Evolutionary conservation across 371 early-diverging fungal genomes (phyloP).

Genomic region (Apophysomyces elegans): DNA sequence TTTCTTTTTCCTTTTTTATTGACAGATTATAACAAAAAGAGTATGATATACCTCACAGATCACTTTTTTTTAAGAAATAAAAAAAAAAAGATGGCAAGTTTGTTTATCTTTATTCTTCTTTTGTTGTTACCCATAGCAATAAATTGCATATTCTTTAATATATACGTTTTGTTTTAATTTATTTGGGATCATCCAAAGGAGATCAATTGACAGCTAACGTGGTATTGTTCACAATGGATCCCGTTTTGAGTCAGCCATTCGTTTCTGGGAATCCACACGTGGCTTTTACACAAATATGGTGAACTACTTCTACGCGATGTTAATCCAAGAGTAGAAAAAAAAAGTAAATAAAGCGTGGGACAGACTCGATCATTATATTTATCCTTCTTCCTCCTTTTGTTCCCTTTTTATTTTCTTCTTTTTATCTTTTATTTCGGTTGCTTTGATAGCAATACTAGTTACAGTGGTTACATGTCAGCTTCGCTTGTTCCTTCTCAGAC

Average conservation of each 20-base stretch:
- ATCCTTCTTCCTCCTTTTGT: constrained; percentile 6
- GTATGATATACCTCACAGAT: too few relatives aligned
- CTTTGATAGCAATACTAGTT: neutral
- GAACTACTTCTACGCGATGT: neutral
- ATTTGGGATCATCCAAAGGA: neutral
- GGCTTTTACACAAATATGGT: constrained; percentile 2
- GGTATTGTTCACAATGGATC: constrained; percentile 7
- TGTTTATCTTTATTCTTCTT: neutral
- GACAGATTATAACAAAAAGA: too few relatives aligned
- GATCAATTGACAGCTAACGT: neutral
- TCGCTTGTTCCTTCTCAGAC: constrained; percentile 9
- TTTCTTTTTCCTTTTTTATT: too few relatives aligned
- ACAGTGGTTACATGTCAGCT: constrained; percentile 2
- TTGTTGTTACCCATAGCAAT: neutral
- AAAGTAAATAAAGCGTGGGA: constrained; percentile 11
- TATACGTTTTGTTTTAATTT: neutral
- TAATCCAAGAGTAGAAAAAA: constrained; percentile 12
- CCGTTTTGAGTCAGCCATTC: constrained; percentile 1
- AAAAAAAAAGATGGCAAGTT: too few relatives aligned
- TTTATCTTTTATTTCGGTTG: neutral
- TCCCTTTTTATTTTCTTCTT: constrained; percentile 4
- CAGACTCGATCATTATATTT: constrained; percentile 5
- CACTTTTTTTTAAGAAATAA: too few relatives aligned
- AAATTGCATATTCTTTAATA: neutral
- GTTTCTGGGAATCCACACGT: constrained; percentile 8